Conservation (phyloP, 805 yeast species). For the Candida endomychidarum region DNA sequence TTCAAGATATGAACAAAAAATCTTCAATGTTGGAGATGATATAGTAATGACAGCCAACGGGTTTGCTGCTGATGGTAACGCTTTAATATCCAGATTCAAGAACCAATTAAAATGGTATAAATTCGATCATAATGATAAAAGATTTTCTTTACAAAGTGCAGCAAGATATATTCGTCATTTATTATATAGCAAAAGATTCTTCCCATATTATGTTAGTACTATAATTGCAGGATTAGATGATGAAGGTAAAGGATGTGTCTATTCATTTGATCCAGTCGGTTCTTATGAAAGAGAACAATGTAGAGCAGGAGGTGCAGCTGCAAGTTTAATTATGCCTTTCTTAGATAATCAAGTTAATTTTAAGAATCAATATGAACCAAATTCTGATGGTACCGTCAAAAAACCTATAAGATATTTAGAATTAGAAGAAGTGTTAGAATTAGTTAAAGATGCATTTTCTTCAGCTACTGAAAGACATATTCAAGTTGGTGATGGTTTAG, state of each 20-base stretch:
- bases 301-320: constrained; percentile 98
- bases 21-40: constrained; percentile 85
- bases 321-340: constrained; percentile 94
- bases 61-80: constrained; percentile 91
- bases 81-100: constrained; percentile 73
- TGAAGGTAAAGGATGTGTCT: constrained; percentile 90
- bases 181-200: constrained; percentile 88
- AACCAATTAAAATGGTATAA: constrained; percentile 86
- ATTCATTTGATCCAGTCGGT: constrained; percentile 97
- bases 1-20: constrained; percentile 88
- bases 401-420: constrained; percentile 61
- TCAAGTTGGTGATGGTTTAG: constrained; percentile 96
- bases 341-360: constrained; percentile 96
- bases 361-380: constrained; percentile 89
- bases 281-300: constrained; percentile 97
- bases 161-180: constrained; percentile 91
- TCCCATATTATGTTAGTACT: constrained; percentile 96
- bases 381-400: constrained; percentile 63
- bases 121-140: constrained; percentile 74
- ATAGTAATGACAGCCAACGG: constrained; percentile 91
- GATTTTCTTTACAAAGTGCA: constrained; percentile 65
- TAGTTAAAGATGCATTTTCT: constrained; percentile 91
- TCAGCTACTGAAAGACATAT: constrained; percentile 98
- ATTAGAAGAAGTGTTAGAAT: constrained; percentile 80
- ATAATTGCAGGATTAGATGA: constrained; percentile 91